Evolutionary conservation across 1,139 yeast genomes (phyloP).

Genomic region (Citeromyces hawaiiensis): DNA sequence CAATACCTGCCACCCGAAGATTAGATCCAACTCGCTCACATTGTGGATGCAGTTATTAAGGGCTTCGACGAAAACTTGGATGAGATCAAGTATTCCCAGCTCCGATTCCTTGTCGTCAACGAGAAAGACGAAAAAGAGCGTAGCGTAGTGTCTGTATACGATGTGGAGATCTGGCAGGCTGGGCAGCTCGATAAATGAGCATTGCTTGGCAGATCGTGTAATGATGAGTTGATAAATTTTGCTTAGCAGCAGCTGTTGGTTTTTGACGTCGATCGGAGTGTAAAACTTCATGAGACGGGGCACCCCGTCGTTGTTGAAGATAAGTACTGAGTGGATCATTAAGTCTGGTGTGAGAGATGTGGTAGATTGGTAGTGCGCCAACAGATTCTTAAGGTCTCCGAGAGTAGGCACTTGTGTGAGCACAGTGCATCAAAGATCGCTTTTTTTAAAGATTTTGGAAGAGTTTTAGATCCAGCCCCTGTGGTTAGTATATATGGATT

Average conservation of each 20-base stretch:
- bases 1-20: slow-evolving; percentile 93
- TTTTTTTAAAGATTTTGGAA: too few relatives aligned
- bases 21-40: slow-evolving; percentile 90
- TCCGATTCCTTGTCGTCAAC: slow-evolving; percentile 96
- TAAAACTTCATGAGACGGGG: slow-evolving; percentile 88
- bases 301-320: slow-evolving; percentile 71
- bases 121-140: slow-evolving; percentile 84
- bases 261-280: slow-evolving; percentile 73
- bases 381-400: too few relatives aligned
- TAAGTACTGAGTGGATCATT: slow-evolving; percentile 7
- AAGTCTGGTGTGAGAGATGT: too few relatives aligned
- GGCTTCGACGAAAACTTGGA: slow-evolving; percentile 94
- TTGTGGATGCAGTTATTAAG: slow-evolving; percentile 85
- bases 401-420: too few relatives aligned
- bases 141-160: slow-evolving; percentile 89
- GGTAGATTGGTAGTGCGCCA: too few relatives aligned
- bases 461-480: too few relatives aligned
- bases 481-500: too few relatives aligned
- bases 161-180: slow-evolving; percentile 75
- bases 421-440: too few relatives aligned
- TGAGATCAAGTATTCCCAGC: slow-evolving; percentile 82
- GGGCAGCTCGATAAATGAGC: slow-evolving; percentile 76
- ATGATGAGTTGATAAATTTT: slow-evolving; percentile 66
- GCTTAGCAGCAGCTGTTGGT: slow-evolving; percentile 59
- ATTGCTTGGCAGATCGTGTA: slow-evolving; percentile 55